Evolutionary conservation across 305 asterid species (phyloP).

Genomic region (Fraxinus angustifolia): DNA sequence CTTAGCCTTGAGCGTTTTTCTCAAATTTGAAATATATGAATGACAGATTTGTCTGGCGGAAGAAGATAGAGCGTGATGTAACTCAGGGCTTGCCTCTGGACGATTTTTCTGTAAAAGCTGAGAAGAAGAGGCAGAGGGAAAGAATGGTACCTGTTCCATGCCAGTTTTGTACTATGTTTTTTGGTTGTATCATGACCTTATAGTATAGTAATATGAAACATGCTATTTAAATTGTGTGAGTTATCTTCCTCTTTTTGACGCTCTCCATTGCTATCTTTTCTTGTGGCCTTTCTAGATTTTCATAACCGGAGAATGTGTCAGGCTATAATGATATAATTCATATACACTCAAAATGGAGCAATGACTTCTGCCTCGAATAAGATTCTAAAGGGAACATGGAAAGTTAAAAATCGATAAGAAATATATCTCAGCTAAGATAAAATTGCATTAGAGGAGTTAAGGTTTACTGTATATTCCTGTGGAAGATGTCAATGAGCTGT

Average conservation of each 20-base stretch:
- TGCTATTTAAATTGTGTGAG: not conserved
- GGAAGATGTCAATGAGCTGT: slow-evolving; percentile 5
- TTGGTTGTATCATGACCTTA: not conserved
- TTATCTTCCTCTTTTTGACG: not conserved
- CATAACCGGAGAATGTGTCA: not conserved
- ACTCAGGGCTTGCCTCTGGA: slow-evolving; percentile 72
- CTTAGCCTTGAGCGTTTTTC: not conserved
- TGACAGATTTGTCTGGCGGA: slow-evolving; percentile 76
- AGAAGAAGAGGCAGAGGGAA: slow-evolving; percentile 72
- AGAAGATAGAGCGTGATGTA: slow-evolving; percentile 76
- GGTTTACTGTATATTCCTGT: not conserved
- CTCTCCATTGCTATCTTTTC: slow-evolving; percentile 7
- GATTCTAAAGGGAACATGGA: not conserved
- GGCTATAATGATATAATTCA: not conserved
- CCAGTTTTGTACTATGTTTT: not conserved
- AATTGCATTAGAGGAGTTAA: not conserved
- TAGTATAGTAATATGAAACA: not conserved
- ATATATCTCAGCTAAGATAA: not conserved
- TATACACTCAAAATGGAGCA: not conserved
- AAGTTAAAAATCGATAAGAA: not conserved
- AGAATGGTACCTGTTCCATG: slow-evolving; percentile 48
- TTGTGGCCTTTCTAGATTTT: slow-evolving; percentile 3
- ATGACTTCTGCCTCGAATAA: not conserved
- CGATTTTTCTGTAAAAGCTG: slow-evolving; percentile 67
- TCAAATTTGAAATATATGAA: slow-evolving; percentile 8